Conservation (phyloP, 1,284 basidiomycete species). For the Ustilago sp. region DNA sequence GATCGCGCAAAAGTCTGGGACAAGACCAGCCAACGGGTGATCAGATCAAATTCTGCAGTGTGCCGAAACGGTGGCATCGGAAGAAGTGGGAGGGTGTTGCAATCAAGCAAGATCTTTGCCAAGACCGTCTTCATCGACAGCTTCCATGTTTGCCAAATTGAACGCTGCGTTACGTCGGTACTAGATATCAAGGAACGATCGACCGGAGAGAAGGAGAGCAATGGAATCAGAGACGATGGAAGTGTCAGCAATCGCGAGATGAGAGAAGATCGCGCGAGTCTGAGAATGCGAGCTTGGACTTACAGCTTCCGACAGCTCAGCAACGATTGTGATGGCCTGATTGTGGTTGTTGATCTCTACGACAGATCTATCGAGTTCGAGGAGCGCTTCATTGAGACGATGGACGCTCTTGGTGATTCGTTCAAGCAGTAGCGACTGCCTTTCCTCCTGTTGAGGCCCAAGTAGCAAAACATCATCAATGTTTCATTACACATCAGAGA, state of each 20-base stretch:
- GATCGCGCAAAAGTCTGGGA: neutral
- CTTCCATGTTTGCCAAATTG: slow-evolving; percentile 64
- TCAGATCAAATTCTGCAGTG: neutral
- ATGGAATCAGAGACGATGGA: neutral
- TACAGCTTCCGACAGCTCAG: slow-evolving; percentile 66
- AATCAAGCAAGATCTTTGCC: slow-evolving; percentile 17
- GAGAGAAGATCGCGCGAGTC: no score
- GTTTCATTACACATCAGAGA: neutral
- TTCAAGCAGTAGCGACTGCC: slow-evolving; percentile 87
- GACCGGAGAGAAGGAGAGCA: neutral
- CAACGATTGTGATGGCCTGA: slow-evolving; percentile 62
- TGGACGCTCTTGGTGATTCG: slow-evolving; percentile 90
- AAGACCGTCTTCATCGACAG: slow-evolving; percentile 30
- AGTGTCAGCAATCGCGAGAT: neutral
- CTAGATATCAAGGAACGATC: slow-evolving; percentile 15
- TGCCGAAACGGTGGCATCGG: neutral
- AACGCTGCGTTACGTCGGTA: slow-evolving; percentile 67
- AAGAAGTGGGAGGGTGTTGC: neutral
- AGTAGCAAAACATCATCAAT: neutral
- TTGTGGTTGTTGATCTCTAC: slow-evolving; percentile 70
- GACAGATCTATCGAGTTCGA: slow-evolving; percentile 83
- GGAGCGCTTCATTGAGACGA: slow-evolving; percentile 69
- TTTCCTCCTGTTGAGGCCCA: slow-evolving; percentile 77
- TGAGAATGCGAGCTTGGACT: slow-evolving; percentile 17
- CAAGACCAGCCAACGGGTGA: no score